Percentiles rank a stretch among this genome's conserved stretches.
These are phyloP conservation scores for Fusarium globosum DNA, from an alignment of 2,329 filamentous ascomycete species.

Conservation along the genomic window DNA sequence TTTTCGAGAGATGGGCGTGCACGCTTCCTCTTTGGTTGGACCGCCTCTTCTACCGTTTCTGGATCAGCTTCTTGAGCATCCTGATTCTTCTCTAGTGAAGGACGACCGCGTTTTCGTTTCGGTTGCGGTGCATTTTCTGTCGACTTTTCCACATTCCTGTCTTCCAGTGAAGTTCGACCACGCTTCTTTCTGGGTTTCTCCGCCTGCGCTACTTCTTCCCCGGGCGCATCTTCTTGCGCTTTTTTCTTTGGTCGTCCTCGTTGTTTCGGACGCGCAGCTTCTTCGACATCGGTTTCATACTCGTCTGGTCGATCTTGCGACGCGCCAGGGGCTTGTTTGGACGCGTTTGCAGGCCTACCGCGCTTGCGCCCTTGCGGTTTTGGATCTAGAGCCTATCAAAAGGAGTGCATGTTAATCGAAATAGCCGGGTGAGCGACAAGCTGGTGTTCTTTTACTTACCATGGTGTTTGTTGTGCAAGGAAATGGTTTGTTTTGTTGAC, in stretches of 20 bases:
- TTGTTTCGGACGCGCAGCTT: conserved; percentile 39
- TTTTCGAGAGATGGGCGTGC: conserved; percentile 48
- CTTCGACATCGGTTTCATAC: conserved; percentile 43
- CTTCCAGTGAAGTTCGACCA: conserved; percentile 43
- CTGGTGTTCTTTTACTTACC: conserved; percentile 3
- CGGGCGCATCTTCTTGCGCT: conserved; percentile 4
- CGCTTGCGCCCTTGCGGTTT: conserved; percentile 56
- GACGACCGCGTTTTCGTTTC: conserved; percentile 52
- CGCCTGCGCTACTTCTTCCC: conserved; percentile 14
- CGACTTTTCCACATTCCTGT: conserved; percentile 18
- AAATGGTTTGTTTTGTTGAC: conserved; percentile 27
- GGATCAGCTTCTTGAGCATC: not conserved
- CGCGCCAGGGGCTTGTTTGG: conserved; percentile 46
- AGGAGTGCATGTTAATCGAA: not conserved
- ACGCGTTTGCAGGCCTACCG: conserved; percentile 56
- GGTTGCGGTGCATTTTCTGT: conserved; percentile 40
- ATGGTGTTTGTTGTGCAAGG: conserved; percentile 10
- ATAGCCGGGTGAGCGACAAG: not conserved
- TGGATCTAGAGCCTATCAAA: conserved; percentile 41
- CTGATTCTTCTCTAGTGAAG: conserved; percentile 41
- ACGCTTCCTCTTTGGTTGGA: conserved; percentile 52
- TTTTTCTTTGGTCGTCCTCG: conserved; percentile 32
- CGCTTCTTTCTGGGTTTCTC: conserved; percentile 42
- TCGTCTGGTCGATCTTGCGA: conserved; percentile 40
- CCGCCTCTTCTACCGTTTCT: conserved; percentile 18